Evolutionary conservation across 177 flowering plant genomes (phyloP).

Genomic region (Vitis hybrid): DNA sequence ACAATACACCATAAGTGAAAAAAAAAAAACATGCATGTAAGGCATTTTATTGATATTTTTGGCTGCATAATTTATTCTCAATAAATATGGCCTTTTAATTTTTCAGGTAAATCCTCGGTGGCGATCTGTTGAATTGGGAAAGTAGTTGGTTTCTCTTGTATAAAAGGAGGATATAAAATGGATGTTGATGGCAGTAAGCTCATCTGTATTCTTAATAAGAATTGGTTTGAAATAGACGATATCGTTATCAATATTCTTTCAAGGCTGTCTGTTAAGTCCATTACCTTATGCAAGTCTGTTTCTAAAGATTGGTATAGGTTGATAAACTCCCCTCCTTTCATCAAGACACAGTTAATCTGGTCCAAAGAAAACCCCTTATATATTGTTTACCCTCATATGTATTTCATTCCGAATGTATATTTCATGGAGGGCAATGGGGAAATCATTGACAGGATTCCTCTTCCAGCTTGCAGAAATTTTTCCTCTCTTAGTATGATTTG

Average conservation of each 20-base stretch:
- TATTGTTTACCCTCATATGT: slow-evolving; percentile 6
- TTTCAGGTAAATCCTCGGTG: not conserved
- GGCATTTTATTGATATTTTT: no score
- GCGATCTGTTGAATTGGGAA: not conserved
- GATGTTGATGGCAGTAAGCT: not conserved
- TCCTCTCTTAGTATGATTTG: slow-evolving; percentile 1
- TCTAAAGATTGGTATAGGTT: slow-evolving; percentile 11
- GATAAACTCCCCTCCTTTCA: slow-evolving; percentile 1
- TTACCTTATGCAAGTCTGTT: slow-evolving; percentile 2
- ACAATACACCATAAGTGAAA: no score
- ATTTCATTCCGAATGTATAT: not conserved
- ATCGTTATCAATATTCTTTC: slow-evolving; percentile 8
- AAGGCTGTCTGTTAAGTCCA: slow-evolving; percentile 10
- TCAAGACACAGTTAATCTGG: slow-evolving; percentile 1
- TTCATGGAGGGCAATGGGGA: slow-evolving; percentile 1
- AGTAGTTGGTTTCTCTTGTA: no score
- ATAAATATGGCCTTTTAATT: no score
- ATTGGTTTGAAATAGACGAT: slow-evolving; percentile 11
- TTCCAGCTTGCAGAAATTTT: not conserved
- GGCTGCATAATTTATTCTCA: no score
- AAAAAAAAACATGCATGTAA: no score
- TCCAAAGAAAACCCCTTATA: slow-evolving; percentile 10
- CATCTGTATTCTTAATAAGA: not conserved
- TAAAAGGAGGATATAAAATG: not conserved
- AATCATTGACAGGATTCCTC: not conserved